These are phyloP conservation scores for Flueggea neowawraea DNA, from an alignment of 441 rosid species.

Conservation along the genomic window DNA sequence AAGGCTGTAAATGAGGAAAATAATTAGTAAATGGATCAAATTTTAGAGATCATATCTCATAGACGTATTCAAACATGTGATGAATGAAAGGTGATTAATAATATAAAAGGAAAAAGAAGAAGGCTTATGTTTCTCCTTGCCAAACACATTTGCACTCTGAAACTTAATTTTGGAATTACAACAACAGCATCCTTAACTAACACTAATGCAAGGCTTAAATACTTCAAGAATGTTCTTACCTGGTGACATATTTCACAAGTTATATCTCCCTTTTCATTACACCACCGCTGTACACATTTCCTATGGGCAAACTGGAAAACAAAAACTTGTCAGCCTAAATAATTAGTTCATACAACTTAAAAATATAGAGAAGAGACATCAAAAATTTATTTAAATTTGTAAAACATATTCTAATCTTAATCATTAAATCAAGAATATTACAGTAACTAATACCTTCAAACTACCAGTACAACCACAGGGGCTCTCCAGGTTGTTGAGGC, in stretches of 20 bases:
- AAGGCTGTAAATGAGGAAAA: constrained; percentile 37
- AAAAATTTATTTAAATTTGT: no score
- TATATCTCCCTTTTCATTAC: constrained; percentile 89
- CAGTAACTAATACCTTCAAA: constrained; percentile 50
- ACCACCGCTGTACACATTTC: constrained; percentile 97
- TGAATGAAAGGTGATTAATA: neutral
- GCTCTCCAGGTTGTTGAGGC: constrained; percentile 60
- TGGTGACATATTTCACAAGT: constrained; percentile 93
- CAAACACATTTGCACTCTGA: neutral
- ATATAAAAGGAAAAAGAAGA: neutral
- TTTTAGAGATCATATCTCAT: neutral
- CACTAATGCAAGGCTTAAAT: neutral
- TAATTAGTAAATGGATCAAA: neutral
- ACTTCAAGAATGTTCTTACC: constrained; percentile 32
- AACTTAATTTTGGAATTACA: no score
- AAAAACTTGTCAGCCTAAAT: constrained; percentile 14
- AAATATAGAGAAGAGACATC: no score
- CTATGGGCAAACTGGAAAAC: constrained; percentile 67
- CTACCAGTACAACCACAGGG: constrained; percentile 96
- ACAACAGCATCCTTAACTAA: neutral
- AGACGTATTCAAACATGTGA: neutral
- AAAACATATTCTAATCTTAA: no score
- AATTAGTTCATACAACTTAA: neutral
- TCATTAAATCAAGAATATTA: no score
- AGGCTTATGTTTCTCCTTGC: neutral